These are phyloP conservation scores for Moesziomyces aphidis DNA, from an alignment of 1,284 basidiomycete genomes.

Conservation along the genomic window DNA sequence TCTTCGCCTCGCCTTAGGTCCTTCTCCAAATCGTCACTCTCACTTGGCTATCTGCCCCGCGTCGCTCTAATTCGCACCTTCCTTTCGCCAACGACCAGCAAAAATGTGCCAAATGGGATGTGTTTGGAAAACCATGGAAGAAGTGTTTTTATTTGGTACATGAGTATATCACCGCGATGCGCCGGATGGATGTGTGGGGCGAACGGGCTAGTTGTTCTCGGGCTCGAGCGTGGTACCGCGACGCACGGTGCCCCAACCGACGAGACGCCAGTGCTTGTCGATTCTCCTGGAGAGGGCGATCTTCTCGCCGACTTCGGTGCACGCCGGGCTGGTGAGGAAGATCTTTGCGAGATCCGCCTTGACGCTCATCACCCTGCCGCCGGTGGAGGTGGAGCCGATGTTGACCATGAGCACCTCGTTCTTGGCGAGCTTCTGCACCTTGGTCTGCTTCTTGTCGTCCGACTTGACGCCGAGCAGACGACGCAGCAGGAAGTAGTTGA, in stretches of 20 bases:
- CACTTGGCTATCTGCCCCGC: neutral
- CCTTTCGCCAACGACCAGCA: no score
- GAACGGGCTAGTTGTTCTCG: constrained; percentile 36
- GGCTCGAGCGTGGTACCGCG: constrained; percentile 63
- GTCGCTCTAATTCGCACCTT: no score
- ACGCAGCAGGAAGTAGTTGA: constrained; percentile 75
- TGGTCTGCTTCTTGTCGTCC: constrained; percentile 98
- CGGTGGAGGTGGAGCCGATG: constrained; percentile 68
- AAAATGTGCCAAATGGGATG: no score
- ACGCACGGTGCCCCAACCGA: constrained; percentile 69
- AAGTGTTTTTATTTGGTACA: no score
- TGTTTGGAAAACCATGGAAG: no score
- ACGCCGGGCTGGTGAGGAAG: constrained; percentile 65
- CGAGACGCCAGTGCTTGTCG: constrained; percentile 91
- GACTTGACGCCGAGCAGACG: constrained; percentile 97
- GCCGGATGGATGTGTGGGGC: neutral
- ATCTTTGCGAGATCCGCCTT: constrained; percentile 67
- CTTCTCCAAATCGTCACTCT: neutral
- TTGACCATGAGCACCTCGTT: constrained; percentile 82
- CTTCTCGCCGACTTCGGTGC: constrained; percentile 67
- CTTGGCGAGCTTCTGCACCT: constrained; percentile 86
- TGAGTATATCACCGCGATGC: neutral
- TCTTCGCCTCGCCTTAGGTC: constrained; percentile 34
- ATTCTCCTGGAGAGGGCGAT: constrained; percentile 65
- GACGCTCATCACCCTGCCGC: constrained; percentile 63